These are phyloP conservation scores for Kodamaea neixiangensis DNA, from an alignment of 805 yeast genomes.

Conservation along the genomic window DNA sequence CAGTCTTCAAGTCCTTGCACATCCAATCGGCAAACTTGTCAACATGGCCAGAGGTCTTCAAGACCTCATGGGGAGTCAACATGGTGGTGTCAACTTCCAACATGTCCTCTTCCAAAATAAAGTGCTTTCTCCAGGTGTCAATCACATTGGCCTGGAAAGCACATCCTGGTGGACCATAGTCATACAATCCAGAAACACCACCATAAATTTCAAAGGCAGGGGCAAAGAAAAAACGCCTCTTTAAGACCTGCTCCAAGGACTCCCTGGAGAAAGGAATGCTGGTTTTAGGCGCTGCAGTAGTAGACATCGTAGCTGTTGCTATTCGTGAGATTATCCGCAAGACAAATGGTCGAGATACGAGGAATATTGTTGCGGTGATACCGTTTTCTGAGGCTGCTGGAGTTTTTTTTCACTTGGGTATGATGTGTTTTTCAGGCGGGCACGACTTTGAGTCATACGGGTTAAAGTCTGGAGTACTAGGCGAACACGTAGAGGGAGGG, in stretches of 20 bases:
- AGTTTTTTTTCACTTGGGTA: background rate
- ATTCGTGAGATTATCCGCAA: background rate
- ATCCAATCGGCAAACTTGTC: constrained; percentile 99
- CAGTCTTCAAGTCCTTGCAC: constrained; percentile 94
- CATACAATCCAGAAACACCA: constrained; percentile 97
- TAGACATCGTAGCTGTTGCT: constrained; percentile 25
- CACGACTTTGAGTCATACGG: background rate
- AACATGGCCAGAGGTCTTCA: constrained; percentile 98
- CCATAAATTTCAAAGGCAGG: constrained; percentile 98
- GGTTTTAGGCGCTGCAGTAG: constrained; percentile 19
- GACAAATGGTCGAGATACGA: background rate
- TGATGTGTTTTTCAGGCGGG: background rate
- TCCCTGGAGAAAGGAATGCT: constrained; percentile 72
- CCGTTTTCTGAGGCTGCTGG: background rate
- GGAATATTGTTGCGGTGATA: background rate
- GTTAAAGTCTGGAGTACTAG: background rate
- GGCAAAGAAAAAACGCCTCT: constrained; percentile 95
- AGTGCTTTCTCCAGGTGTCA: constrained; percentile 97
- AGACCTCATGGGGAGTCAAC: constrained; percentile 96
- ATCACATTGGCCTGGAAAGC: constrained; percentile 94
- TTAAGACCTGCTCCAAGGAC: constrained; percentile 82
- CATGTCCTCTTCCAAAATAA: constrained; percentile 97
- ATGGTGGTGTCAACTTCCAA: constrained; percentile 97
- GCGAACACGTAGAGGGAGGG: too few relatives aligned
- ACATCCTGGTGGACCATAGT: constrained; percentile 99